Conservation (phyloP, 306 rosid species). For the Albizia julibrissin region DNA sequence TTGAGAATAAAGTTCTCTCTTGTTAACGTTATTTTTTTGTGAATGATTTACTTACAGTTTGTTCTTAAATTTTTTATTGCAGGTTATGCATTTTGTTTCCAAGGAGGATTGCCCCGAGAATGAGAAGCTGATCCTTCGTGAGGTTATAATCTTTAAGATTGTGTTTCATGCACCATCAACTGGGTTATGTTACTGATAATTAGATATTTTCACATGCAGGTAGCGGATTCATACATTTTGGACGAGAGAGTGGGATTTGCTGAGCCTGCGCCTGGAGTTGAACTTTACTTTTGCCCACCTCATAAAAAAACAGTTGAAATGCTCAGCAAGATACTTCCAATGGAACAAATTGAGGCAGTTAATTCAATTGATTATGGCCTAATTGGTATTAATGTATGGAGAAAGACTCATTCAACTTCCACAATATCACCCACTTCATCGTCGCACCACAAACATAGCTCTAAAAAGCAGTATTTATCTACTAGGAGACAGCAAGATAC, state of each 20-base stretch:
- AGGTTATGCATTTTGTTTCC: conserved; percentile 81
- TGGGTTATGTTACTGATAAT: background rate
- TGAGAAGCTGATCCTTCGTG: conserved; percentile 56
- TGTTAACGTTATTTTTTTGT: background rate
- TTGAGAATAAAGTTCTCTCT: background rate
- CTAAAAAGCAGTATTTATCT: conserved; percentile 62
- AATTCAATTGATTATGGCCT: conserved; percentile 87
- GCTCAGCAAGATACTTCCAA: conserved; percentile 74
- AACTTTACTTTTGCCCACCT: conserved; percentile 94
- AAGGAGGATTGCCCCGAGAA: conserved; percentile 45
- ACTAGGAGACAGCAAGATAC: conserved; percentile 76
- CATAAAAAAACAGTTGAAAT: conserved; percentile 74
- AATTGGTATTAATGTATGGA: conserved; percentile 98
- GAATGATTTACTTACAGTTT: background rate
- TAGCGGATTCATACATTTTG: conserved; percentile 65
- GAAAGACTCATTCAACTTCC: conserved; percentile 72
- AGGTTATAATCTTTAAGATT: conserved; percentile 51
- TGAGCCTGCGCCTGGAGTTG: conserved; percentile 80
- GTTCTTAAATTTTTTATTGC: conserved; percentile 17
- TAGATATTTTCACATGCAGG: conserved; percentile 44
- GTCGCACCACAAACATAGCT: conserved; percentile 74
- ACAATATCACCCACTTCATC: conserved; percentile 71
- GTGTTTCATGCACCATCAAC: background rate
- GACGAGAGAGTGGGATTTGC: conserved; percentile 96
- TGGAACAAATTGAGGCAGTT: conserved; percentile 77